These are phyloP conservation scores for Austroboletus festivus DNA, from an alignment of 768 basidiomycete genomes.

Conservation along the genomic window DNA sequence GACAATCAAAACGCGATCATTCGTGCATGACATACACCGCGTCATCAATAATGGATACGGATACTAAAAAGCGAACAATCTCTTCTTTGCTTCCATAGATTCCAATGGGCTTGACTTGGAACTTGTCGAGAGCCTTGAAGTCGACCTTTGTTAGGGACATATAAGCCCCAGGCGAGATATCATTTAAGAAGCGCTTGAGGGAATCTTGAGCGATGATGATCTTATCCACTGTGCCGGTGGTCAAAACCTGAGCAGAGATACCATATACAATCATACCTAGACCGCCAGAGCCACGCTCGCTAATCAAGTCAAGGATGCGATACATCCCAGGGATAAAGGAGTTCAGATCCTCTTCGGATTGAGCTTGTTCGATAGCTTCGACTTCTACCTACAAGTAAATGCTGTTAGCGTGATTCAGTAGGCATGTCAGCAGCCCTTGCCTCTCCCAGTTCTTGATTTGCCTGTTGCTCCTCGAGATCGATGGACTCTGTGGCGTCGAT, in stretches of 20 bases:
- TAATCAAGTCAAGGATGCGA: slow-evolving; percentile 52
- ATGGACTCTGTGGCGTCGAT: slow-evolving; percentile 12
- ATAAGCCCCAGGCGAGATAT: slow-evolving; percentile 49
- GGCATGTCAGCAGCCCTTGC: no score
- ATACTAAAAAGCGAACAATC: slow-evolving; percentile 46
- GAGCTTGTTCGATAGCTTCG: slow-evolving; percentile 8
- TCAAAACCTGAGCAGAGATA: neutral
- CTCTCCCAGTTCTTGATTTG: slow-evolving; percentile 12
- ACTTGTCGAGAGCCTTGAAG: slow-evolving; percentile 49
- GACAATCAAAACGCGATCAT: neutral
- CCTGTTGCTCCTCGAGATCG: slow-evolving; percentile 11
- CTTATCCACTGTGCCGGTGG: slow-evolving; percentile 50
- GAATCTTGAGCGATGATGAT: slow-evolving; percentile 57
- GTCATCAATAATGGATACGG: slow-evolving; percentile 36
- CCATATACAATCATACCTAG: slow-evolving; percentile 38
- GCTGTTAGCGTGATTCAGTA: neutral
- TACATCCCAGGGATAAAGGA: slow-evolving; percentile 43
- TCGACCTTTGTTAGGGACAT: slow-evolving; percentile 54
- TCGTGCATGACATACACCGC: slow-evolving; percentile 34
- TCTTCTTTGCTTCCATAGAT: slow-evolving; percentile 54
- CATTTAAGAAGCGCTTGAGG: slow-evolving; percentile 46
- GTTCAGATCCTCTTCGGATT: slow-evolving; percentile 21
- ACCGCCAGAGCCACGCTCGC: slow-evolving; percentile 48
- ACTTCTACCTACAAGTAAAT: slow-evolving; percentile 14
- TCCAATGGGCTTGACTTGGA: slow-evolving; percentile 46